These are phyloP conservation scores for Blastosporella zonata DNA, from an alignment of 1,284 basidiomycete genomes.

Conservation along the genomic window DNA sequence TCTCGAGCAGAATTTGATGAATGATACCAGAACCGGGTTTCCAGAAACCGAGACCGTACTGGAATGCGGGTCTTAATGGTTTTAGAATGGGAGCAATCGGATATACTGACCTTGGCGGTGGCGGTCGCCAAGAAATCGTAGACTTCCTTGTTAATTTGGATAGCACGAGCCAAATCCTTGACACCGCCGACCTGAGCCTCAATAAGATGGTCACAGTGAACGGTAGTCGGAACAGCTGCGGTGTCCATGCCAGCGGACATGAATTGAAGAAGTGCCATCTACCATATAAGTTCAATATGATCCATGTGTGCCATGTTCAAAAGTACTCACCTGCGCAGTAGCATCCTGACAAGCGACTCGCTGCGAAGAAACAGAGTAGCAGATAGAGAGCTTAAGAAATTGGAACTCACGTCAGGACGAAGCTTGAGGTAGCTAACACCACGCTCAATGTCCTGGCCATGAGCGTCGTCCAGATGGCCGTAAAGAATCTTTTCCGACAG, in stretches of 20 bases:
- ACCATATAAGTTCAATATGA: slow-evolving; percentile 34
- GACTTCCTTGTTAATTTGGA: slow-evolving; percentile 97
- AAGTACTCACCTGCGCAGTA: slow-evolving; percentile 69
- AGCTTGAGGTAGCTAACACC: slow-evolving; percentile 95
- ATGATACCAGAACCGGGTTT: slow-evolving; percentile 98
- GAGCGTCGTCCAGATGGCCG: slow-evolving; percentile 94
- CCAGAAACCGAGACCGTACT: slow-evolving; percentile 99
- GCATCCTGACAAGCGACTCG: slow-evolving; percentile 99
- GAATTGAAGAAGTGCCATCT: slow-evolving; percentile 99
- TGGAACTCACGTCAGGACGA: slow-evolving; percentile 80
- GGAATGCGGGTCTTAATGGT: slow-evolving; percentile 5
- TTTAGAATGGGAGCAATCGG: slow-evolving; percentile 8
- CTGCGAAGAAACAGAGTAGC: slow-evolving; percentile 41
- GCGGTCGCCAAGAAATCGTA: slow-evolving; percentile 99
- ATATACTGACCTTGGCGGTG: slow-evolving; percentile 76
- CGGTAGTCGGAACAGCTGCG: slow-evolving; percentile 95
- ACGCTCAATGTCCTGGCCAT: slow-evolving; percentile 83
- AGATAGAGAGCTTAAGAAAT: slow-evolving; percentile 5
- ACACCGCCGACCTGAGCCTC: slow-evolving; percentile 94
- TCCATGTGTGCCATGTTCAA: slow-evolving; percentile 19
- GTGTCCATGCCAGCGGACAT: slow-evolving; percentile 99
- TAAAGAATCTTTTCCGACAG: slow-evolving; percentile 99
- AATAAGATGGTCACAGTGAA: slow-evolving; percentile 99
- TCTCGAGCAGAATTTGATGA: slow-evolving; percentile 97
- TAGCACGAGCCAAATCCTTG: slow-evolving; percentile 91